Percentiles rank a stretch among this genome's conserved stretches.
phyloP scores from a whole-genome alignment of 1,284 basidiomycete genomes.

The Vanrija pseudolonga region DNA sequence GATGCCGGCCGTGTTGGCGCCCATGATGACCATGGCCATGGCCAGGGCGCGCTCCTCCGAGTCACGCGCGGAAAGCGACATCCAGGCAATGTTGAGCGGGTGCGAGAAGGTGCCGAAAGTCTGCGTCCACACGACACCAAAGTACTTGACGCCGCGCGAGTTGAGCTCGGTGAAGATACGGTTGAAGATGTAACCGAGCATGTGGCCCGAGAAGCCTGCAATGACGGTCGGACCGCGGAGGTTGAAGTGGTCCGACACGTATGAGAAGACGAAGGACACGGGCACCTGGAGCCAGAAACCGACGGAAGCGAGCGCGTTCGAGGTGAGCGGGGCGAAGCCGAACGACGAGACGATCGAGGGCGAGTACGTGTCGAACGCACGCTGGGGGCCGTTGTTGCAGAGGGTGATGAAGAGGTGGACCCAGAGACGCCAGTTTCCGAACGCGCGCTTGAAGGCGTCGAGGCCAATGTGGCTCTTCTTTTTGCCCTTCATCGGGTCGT shows the following conservation, averaged over 20 bases:
- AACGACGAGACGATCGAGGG: slow-evolving; percentile 35
- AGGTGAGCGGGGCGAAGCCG: slow-evolving; percentile 26
- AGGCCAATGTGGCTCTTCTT: slow-evolving; percentile 27
- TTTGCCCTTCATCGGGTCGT: slow-evolving; percentile 38
- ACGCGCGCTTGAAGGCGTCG: slow-evolving; percentile 21
- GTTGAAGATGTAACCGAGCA: slow-evolving; percentile 30
- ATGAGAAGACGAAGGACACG: slow-evolving; percentile 24
- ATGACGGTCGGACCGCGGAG: slow-evolving; percentile 27
- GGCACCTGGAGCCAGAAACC: slow-evolving; percentile 37
- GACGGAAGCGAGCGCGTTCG: slow-evolving; percentile 32
- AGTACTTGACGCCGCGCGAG: slow-evolving; percentile 22
- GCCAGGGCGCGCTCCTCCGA: slow-evolving; percentile 27
- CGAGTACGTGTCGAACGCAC: slow-evolving; percentile 32
- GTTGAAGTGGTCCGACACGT: slow-evolving; percentile 31
- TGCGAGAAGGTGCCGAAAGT: slow-evolving; percentile 32
- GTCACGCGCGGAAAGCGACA: slow-evolving; percentile 24
- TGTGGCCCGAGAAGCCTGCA: slow-evolving; percentile 20
- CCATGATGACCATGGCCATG: slow-evolving; percentile 32
- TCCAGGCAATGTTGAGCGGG: slow-evolving; percentile 32
- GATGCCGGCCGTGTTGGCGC: slow-evolving; percentile 35
- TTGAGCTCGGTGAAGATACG: slow-evolving; percentile 22
- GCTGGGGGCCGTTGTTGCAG: slow-evolving; percentile 31
- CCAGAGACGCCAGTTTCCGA: slow-evolving; percentile 24
- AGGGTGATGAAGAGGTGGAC: slow-evolving; percentile 35
- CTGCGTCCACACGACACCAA: slow-evolving; percentile 29